phyloP scores from a whole-genome alignment of 495 filamentous ascomycete species.

The Daldinia decipiens region DNA sequence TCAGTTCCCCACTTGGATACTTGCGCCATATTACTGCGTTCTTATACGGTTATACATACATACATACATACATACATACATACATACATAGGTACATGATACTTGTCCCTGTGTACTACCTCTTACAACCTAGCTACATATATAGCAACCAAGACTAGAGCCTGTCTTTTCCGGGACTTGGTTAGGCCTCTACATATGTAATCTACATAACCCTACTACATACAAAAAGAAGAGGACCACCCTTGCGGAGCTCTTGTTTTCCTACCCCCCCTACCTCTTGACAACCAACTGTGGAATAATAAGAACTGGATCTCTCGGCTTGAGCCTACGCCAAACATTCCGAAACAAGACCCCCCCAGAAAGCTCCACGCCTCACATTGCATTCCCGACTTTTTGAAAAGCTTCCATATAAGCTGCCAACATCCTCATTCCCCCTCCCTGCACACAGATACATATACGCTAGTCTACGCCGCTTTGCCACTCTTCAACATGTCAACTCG shows the following conservation, averaged over 20 bases:
- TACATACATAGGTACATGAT: too few relatives aligned
- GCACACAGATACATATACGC: slow-evolving; percentile 11
- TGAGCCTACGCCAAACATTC: slow-evolving; percentile 37
- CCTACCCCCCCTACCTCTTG: neutral
- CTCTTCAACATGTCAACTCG: slow-evolving; percentile 52
- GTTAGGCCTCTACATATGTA: slow-evolving; percentile 27
- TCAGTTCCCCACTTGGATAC: slow-evolving; percentile 25
- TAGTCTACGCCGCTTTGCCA: slow-evolving; percentile 22
- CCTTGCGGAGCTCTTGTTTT: slow-evolving; percentile 23
- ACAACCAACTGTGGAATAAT: slow-evolving; percentile 1
- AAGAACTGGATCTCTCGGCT: slow-evolving; percentile 39
- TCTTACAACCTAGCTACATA: slow-evolving; percentile 7
- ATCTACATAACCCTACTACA: neutral
- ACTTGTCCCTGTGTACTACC: slow-evolving; percentile 20
- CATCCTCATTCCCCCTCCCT: slow-evolving; percentile 15
- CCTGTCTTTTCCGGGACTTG: slow-evolving; percentile 24
- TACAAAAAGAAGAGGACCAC: slow-evolving; percentile 34
- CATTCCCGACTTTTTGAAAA: slow-evolving; percentile 29
- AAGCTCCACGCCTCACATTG: slow-evolving; percentile 32
- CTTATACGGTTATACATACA: slow-evolving; percentile 18
- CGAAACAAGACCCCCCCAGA: slow-evolving; percentile 36
- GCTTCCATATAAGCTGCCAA: slow-evolving; percentile 34
- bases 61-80: too few relatives aligned
- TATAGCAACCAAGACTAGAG: slow-evolving; percentile 15
- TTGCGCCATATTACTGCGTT: slow-evolving; percentile 36